phyloP scores from a whole-genome alignment of 2,329 filamentous ascomycete genomes.

The Colletotrichum plurivorum region DNA sequence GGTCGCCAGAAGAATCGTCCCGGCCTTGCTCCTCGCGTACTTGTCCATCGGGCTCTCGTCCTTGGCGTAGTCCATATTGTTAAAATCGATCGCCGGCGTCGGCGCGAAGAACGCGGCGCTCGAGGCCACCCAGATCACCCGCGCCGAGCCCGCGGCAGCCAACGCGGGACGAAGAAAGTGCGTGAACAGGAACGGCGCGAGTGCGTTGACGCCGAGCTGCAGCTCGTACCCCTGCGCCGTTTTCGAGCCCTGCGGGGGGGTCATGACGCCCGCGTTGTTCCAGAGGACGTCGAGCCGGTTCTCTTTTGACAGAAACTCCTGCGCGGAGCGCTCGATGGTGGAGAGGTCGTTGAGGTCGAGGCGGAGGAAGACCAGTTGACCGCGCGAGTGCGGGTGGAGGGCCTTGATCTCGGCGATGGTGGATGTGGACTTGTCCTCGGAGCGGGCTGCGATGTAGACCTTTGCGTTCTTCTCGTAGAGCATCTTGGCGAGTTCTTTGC shows the following conservation, averaged over 20 bases:
- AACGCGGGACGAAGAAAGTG: constrained; percentile 44
- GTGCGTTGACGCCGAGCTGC: constrained; percentile 44
- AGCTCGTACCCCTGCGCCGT: constrained; percentile 46
- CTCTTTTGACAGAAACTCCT: constrained; percentile 49
- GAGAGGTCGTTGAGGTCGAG: constrained; percentile 54
- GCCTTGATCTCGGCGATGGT: constrained; percentile 57
- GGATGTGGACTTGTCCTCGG: constrained; percentile 51
- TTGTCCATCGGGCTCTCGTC: constrained; percentile 41
- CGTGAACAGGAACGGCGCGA: constrained; percentile 45
- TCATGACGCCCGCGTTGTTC: constrained; percentile 56
- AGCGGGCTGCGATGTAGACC: constrained; percentile 65
- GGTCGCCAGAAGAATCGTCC: constrained; percentile 46
- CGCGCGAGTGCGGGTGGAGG: constrained; percentile 48
- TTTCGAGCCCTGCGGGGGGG: constrained; percentile 42
- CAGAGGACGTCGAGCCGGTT: constrained; percentile 51
- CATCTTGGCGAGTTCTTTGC: constrained; percentile 62
- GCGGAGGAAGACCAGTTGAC: constrained; percentile 54
- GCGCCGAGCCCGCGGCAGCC: constrained; percentile 42
- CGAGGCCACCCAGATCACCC: constrained; percentile 44
- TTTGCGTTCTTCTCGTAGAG: constrained; percentile 65
- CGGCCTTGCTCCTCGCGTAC: constrained; percentile 49
- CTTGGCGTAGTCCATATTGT: constrained; percentile 31
- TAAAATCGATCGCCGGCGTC: no score
- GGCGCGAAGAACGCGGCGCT: not conserved
- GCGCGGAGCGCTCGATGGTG: constrained; percentile 45